phyloP scores from a whole-genome alignment of 208 protist genomes.

The Trypanosoma caninum region DNA sequence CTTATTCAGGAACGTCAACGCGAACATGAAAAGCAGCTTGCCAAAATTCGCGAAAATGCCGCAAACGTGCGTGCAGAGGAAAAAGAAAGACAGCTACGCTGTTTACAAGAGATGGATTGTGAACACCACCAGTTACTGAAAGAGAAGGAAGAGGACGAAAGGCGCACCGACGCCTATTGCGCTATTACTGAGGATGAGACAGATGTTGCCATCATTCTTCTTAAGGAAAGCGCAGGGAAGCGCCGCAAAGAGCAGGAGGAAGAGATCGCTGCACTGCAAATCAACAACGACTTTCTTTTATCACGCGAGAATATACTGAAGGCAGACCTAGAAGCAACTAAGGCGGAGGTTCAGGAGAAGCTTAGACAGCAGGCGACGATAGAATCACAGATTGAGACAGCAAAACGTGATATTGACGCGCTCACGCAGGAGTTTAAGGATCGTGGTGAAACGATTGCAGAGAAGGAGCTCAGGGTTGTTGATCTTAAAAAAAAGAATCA shows the following conservation, averaged over 20 bases:
- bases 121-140: conserved; percentile 49
- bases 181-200: conserved; percentile 94
- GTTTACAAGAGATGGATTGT: conserved; percentile 56
- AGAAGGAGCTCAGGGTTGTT: conserved; percentile 97
- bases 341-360: conserved; percentile 84
- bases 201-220: conserved; percentile 92
- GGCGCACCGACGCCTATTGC: conserved; percentile 81
- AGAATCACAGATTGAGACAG: conserved; percentile 91
- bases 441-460: conserved; percentile 93
- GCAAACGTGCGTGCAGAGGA: conserved; percentile 33
- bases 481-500: conserved; percentile 98
- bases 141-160: conserved; percentile 70
- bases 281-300: conserved; percentile 80
- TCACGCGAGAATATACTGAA: conserved; percentile 90
- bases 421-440: conserved; percentile 92
- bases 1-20: conserved; percentile 75
- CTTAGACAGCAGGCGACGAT: conserved; percentile 75
- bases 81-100: conserved; percentile 42
- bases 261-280: conserved; percentile 81
- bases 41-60: conserved; percentile 44
- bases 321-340: conserved; percentile 91
- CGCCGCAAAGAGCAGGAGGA: conserved; percentile 89
- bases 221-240: conserved; percentile 93
- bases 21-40: conserved; percentile 47
- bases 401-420: conserved; percentile 93